phyloP scores from a whole-genome alignment of 179 eudicot species.

The Heliamphora pulchella region DNA sequence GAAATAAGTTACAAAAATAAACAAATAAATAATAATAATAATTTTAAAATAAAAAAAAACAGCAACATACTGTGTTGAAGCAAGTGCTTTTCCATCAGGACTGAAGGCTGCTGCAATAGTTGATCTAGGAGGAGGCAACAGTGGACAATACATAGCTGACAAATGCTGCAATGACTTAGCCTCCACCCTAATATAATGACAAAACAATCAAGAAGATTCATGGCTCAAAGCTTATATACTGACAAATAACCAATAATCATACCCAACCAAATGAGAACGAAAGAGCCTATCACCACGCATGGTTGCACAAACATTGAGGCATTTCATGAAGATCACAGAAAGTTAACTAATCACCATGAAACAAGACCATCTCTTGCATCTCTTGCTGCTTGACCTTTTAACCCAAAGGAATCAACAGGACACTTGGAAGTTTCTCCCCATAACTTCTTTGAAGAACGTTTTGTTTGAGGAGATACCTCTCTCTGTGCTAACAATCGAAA shows the following conservation, averaged over 20 bases:
- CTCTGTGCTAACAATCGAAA: constrained; percentile 61
- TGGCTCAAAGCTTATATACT: neutral
- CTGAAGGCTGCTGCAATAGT: constrained; percentile 89
- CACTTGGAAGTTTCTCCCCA: constrained; percentile 40
- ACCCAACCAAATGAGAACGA: neutral
- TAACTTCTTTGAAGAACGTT: constrained; percentile 47
- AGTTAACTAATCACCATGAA: constrained; percentile 61
- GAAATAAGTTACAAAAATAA: neutral
- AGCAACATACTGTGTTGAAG: constrained; percentile 70
- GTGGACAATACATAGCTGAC: constrained; percentile 72
- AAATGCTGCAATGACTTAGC: constrained; percentile 64
- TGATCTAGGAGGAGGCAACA: constrained; percentile 75
- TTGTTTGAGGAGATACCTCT: constrained; percentile 69
- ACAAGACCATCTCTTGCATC: constrained; percentile 68
- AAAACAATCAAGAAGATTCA: neutral
- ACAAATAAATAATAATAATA: no score
- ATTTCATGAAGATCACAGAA: neutral
- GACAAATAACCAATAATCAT: neutral
- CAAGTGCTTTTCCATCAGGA: constrained; percentile 75
- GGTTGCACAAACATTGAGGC: neutral
- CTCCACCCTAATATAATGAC: constrained; percentile 47
- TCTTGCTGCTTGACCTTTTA: constrained; percentile 39
- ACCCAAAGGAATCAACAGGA: constrained; percentile 27
- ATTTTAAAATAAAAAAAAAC: no score
- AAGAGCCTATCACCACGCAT: neutral